These are phyloP conservation scores for Coemansia sp. DNA, from an alignment of 371 early-diverging fungal genomes.

Conservation along the genomic window DNA sequence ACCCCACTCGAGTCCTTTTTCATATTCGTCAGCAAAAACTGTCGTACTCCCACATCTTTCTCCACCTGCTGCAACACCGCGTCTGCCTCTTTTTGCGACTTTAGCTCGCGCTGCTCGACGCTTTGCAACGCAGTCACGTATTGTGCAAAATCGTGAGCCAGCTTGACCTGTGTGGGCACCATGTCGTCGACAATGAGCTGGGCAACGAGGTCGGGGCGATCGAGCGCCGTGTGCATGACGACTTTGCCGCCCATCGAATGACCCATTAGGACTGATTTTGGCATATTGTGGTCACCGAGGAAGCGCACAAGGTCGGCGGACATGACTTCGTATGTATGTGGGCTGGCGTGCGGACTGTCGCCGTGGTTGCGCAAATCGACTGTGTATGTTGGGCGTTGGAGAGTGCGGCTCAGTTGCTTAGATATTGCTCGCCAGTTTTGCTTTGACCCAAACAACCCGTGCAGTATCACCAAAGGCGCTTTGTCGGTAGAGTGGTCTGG, in stretches of 20 bases:
- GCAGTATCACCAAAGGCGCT: conserved; percentile 72
- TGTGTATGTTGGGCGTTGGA: conserved; percentile 64
- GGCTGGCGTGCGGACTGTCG: conserved; percentile 70
- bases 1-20: conserved; percentile 53
- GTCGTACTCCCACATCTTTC: conserved; percentile 66
- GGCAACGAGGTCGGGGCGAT: conserved; percentile 57
- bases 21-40: conserved; percentile 88
- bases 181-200: conserved; percentile 85
- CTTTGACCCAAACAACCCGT: conserved; percentile 92
- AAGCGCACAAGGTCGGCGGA: conserved; percentile 70
- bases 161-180: conserved; percentile 63
- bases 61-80: conserved; percentile 60
- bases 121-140: conserved; percentile 69
- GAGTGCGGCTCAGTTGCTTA: conserved; percentile 63
- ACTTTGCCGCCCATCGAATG: conserved; percentile 96
- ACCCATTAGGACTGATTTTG: conserved; percentile 68
- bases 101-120: conserved; percentile 60
- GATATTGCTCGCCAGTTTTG: conserved; percentile 90
- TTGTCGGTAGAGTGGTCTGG: conserved; percentile 3
- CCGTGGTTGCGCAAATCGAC: conserved; percentile 94
- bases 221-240: conserved; percentile 77
- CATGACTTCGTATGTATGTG: conserved; percentile 79
- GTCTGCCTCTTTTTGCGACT: conserved; percentile 73
- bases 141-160: conserved; percentile 58
- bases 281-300: conserved; percentile 58